Evolutionary conservation across 2,329 filamentous ascomycete genomes (phyloP), one percentile per base, ranked within the genome.

Genomic region (Aspergillus oerlinghausenensis): DNA sequence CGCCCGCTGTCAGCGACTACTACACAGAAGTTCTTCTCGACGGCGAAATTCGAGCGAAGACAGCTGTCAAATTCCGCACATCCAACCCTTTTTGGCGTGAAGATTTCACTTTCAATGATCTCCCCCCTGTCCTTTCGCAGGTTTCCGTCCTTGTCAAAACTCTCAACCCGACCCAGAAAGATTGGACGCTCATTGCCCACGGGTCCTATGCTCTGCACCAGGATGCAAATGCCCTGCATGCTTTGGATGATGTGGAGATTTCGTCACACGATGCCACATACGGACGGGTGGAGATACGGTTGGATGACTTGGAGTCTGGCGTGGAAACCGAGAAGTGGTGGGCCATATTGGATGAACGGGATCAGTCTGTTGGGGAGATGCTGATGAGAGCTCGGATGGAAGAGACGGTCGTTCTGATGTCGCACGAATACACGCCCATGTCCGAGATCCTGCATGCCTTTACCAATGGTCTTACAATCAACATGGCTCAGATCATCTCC

Each of bases 251-350:
- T 50, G 70, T 80, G 32, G 77, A 80, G 57, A 70, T 80, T 21
- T 74, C 77, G 40, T 75, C 77, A 10, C 74, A 79, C 52, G 78
- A 80, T 62, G 68, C 76, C 32, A 72, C 74, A 5, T 77, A 73
- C 56, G 78, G 78, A 40, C 82, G 82, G 60, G 88, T 96, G n/a
- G 90, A 96, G 63, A 84, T 97, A 29, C 83, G 87, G 21, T 78
- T 97, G 7, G 88, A 92, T 57, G 88, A 92, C 60, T 74, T 96
- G 17, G 89, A 93, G 40, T 81, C 84, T 0, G 88, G 87, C 17
- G 88, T 88, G 67, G 89, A 93, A 56, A 82, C 87, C 35, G 93
- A 97, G 72, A 88, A 92, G 67, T 97, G 93, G 93, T 88, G 91
- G 78, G 88, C 87, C 17, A 84, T 96, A 23, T 75, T 87, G 50